Base-by-base conservation (phyloP, 2,329 filamentous ascomycete genomes). In the Aureobasidium sp. region DNA sequence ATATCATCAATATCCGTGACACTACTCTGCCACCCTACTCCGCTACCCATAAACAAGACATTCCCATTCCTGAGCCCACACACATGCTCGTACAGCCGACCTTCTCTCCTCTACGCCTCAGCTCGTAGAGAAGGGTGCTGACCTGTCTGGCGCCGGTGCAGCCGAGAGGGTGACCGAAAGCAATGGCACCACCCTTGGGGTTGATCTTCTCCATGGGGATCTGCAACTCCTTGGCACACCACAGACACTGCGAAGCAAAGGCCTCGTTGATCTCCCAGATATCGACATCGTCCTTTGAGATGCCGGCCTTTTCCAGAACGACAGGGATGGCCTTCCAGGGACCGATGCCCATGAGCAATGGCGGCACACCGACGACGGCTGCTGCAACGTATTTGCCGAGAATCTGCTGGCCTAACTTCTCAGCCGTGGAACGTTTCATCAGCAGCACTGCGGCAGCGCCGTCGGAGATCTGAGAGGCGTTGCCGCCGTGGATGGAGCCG, bases 241-340 rank as follows among this genome's bases (percentile, higher is more conserved):
- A 97, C 67, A 97, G 77, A 76, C 91, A 96, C 82, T 97, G 93
- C 66, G 86, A 90, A 36, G 94, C 94, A 75, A 99, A 99, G 1
- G 94, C 94, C 84, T 99, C 94, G 81, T 99, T 99, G 83, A 99
- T 97, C 84, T 99, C 94, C 72, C 85, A 97, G 72, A 97, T 93
- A 74, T 97, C 94, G 34, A 99, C 91, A 68, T 97, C 93, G 62
- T 96, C 88, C 76, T 87, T 90, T 73, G 81, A 82, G 69, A 99
- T 86, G 64, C 92, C 91, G 0, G 92, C 90, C 75, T 94, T 92
- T 73, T 90, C 84, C 62, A 97, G 87, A 4, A 90, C 92, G 73
- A 92, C 89, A 67, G 94, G 94, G 71, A 99, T 97, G 62, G 94
- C 92, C 77, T 92, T 92, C 85, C 91, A 96, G 56, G 94, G 94